These are phyloP conservation scores for Tulasnella sp. DNA, from an alignment of 768 basidiomycete genomes.

Conservation along the genomic window DNA sequence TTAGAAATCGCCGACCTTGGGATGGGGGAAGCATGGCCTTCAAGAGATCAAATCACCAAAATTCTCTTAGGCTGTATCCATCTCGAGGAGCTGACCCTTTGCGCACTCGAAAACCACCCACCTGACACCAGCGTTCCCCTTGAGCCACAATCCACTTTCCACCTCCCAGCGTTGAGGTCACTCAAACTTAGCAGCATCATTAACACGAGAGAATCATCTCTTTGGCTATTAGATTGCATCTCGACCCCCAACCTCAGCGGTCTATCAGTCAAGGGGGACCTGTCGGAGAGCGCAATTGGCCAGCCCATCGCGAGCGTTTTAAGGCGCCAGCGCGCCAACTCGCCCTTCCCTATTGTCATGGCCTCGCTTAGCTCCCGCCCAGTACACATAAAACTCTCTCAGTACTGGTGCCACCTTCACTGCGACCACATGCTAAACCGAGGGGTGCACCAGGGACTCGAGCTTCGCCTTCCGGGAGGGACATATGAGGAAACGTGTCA, in stretches of 20 bases:
- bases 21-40: not conserved
- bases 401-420: not conserved
- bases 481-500: not conserved
- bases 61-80: not conserved
- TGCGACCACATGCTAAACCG: not conserved
- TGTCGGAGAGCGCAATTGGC: not conserved
- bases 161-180: not conserved
- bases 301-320: not conserved
- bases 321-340: not conserved
- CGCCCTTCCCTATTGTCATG: not conserved
- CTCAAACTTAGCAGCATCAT: not conserved
- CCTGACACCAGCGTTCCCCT: not conserved
- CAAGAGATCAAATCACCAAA: not conserved
- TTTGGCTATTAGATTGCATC: not conserved
- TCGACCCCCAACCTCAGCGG: not conserved
- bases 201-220: not conserved
- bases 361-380: not conserved
- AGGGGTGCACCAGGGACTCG: not conserved
- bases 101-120: not conserved
- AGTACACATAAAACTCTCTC: not conserved
- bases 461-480: not conserved
- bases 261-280: not conserved
- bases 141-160: not conserved
- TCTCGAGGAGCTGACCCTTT: not conserved
- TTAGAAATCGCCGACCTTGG: not conserved